A percentile compares a stretch with the other conserved stretches of the same genome.
phyloP scores from a whole-genome alignment of 176 grass and related monocot species.

The Musa itinerans region DNA sequence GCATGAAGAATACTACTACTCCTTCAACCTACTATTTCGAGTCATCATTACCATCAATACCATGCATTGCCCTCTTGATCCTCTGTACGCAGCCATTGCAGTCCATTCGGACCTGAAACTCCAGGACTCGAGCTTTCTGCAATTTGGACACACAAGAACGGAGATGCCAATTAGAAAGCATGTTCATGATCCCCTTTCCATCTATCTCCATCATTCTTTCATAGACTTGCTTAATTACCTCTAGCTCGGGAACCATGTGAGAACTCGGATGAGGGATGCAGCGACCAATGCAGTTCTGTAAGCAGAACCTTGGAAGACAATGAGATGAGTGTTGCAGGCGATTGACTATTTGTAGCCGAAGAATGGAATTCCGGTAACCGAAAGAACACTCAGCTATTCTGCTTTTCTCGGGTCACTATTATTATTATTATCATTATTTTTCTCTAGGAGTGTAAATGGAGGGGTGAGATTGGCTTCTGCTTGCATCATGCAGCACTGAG shows the following conservation, averaged over 20 bases:
- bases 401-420: background rate
- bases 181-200: background rate
- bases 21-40: no score
- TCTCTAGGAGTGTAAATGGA: background rate
- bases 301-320: background rate
- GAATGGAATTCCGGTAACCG: background rate
- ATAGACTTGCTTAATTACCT: constrained; percentile 13
- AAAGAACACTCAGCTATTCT: background rate
- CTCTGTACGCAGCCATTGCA: constrained; percentile 48
- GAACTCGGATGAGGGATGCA: background rate
- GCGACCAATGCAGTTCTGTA: background rate
- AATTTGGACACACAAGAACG: background rate
- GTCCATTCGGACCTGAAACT: constrained; percentile 48
- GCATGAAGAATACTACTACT: background rate
- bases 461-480: background rate
- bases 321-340: background rate
- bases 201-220: no score
- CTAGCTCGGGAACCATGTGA: constrained; percentile 30
- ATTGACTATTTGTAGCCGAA: background rate
- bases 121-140: constrained; percentile 36
- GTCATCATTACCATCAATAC: constrained; percentile 27
- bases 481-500: background rate
- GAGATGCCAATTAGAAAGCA: background rate
- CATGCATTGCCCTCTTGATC: constrained; percentile 37
- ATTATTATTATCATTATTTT: background rate